phyloP scores from a whole-genome alignment of 2,329 filamentous ascomycete species.

The Albophoma yamanashiensis region DNA sequence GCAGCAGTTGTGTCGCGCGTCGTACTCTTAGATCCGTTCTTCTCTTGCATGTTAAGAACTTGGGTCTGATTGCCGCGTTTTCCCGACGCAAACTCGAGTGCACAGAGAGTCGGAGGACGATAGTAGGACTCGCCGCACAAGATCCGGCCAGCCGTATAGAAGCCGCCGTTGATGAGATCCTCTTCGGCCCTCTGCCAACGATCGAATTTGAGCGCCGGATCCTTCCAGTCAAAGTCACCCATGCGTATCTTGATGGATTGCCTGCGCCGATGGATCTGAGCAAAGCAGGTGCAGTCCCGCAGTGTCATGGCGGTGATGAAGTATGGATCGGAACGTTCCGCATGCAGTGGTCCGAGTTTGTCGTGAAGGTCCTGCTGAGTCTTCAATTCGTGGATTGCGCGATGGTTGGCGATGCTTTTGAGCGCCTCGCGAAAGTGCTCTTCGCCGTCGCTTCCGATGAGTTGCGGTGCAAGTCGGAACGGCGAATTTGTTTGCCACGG shows the following conservation, averaged over 20 bases:
- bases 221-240: conserved; percentile 71
- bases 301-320: conserved; percentile 69
- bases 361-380: conserved; percentile 31
- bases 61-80: conserved; percentile 7
- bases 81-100: conserved; percentile 17
- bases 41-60: conserved; percentile 10
- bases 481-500: conserved; percentile 31
- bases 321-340: conserved; percentile 28
- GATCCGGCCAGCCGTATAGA: conserved; percentile 45
- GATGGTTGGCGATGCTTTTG: conserved; percentile 19
- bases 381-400: conserved; percentile 22
- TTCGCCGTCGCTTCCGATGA: conserved; percentile 17
- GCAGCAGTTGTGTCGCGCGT: neutral
- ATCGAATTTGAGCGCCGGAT: conserved; percentile 49
- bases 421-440: conserved; percentile 14
- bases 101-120: conserved; percentile 23
- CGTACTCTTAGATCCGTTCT: neutral
- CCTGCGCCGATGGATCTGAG: conserved; percentile 38
- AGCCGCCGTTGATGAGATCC: conserved; percentile 54
- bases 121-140: conserved; percentile 21
- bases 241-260: conserved; percentile 45
- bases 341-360: conserved; percentile 29
- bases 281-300: conserved; percentile 66
- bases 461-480: conserved; percentile 25
- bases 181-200: conserved; percentile 60